Percentiles rank a stretch among this genome's conserved stretches.
Conservation (phyloP, 2,329 filamentous ascomycete genomes). For the Lasiodiplodia sp. region DNA sequence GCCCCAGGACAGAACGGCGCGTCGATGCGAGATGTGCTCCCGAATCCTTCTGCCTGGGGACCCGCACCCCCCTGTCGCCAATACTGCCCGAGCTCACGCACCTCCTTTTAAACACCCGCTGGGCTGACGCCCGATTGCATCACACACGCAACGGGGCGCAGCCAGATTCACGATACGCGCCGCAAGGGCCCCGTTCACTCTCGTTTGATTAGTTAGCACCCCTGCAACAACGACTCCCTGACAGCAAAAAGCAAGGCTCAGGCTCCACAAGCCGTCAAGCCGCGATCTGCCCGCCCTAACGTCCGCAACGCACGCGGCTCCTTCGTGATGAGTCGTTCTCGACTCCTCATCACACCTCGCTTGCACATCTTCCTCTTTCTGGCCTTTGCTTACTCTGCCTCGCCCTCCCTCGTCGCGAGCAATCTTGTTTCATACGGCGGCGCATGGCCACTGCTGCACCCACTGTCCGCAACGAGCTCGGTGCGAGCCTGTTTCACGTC, state of each 20-base stretch:
- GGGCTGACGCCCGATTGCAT: not conserved
- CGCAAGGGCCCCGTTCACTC: not conserved
- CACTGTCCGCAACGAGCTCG: not conserved
- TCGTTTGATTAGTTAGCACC: not conserved
- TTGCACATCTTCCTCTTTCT: not conserved
- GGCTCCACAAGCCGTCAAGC: not conserved
- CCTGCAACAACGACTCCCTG: not conserved
- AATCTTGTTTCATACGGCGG: conserved; percentile 10
- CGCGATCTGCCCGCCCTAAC: not conserved
- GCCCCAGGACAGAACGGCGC: not conserved
- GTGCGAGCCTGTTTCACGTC: not conserved
- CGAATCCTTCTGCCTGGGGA: not conserved
- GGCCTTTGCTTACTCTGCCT: not conserved
- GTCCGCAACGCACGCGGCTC: not conserved
- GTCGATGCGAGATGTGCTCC: not conserved
- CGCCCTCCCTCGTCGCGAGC: not conserved
- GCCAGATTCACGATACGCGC: not conserved
- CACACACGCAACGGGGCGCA: not conserved
- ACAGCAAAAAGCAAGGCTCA: not conserved
- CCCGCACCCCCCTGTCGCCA: not conserved
- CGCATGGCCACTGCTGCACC: not conserved
- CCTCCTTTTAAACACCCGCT: not conserved
- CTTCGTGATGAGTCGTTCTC: not conserved
- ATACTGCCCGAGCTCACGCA: not conserved
- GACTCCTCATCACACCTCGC: not conserved